Conservation (phyloP, 306 rosid species). For the Comarum palustre region DNA sequence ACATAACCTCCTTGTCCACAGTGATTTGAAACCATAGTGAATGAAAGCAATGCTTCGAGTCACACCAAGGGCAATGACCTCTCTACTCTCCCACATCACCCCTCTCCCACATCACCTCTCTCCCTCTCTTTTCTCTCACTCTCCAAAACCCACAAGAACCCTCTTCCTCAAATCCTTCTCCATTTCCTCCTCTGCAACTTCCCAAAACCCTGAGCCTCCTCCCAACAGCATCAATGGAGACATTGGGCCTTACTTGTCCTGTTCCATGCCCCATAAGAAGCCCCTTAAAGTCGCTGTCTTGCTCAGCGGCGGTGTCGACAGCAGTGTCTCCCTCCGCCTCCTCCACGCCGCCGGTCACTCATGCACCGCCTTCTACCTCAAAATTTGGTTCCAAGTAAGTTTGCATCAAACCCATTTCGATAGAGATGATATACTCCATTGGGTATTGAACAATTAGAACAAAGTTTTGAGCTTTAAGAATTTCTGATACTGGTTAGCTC, state of each 20-base stretch:
- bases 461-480: too few relatives aligned
- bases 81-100: slow-evolving; percentile 23
- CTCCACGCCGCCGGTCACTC: slow-evolving; percentile 86
- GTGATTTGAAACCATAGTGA: not conserved
- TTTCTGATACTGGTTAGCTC: not conserved
- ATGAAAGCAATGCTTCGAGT: slow-evolving; percentile 1
- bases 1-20: not conserved
- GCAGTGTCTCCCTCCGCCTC: slow-evolving; percentile 87
- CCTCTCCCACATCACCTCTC: slow-evolving; percentile 20
- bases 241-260: slow-evolving; percentile 43
- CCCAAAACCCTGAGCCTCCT: slow-evolving; percentile 25
- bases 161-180: slow-evolving; percentile 23
- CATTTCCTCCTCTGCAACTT: slow-evolving; percentile 10
- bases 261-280: slow-evolving; percentile 57
- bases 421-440: not conserved
- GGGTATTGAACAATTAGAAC: not conserved
- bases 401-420: not conserved
- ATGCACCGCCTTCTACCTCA: slow-evolving; percentile 87
- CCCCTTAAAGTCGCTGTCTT: slow-evolving; percentile 69
- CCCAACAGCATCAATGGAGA: slow-evolving; percentile 30
- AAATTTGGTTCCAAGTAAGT: slow-evolving; percentile 87
- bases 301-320: slow-evolving; percentile 87
- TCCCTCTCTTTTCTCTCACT: slow-evolving; percentile 19
- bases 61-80: not conserved
- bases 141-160: slow-evolving; percentile 5